These are phyloP conservation scores for Nicotiana noctiflora DNA, from an alignment of 257 asterid species.

Conservation along the genomic window DNA sequence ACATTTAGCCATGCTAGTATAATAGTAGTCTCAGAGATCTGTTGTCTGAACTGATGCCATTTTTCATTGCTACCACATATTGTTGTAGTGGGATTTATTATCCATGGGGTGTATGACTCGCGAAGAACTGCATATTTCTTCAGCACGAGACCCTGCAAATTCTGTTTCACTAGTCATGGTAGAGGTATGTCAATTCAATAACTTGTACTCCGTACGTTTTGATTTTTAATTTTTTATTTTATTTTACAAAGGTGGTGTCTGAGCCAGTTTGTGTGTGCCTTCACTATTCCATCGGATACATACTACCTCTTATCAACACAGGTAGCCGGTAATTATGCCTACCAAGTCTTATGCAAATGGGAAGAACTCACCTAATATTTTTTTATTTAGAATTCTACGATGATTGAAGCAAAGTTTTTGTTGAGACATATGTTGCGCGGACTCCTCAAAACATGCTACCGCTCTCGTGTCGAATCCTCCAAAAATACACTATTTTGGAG, in stretches of 20 bases:
- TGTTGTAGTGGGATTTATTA: conserved; percentile 52
- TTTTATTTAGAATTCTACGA: not conserved
- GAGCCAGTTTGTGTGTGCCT: not conserved
- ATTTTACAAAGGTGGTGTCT: not conserved
- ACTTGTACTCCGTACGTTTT: not conserved
- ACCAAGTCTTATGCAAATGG: not conserved
- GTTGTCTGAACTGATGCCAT: not conserved
- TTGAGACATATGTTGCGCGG: too few relatives aligned
- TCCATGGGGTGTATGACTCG: conserved; percentile 26
- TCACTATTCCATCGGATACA: not conserved
- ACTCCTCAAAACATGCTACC: too few relatives aligned
- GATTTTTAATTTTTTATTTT: not conserved
- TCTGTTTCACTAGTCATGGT: conserved; percentile 28
- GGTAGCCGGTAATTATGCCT: not conserved
- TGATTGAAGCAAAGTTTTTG: not conserved
- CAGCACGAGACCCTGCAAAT: conserved; percentile 33
- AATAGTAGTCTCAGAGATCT: not conserved
- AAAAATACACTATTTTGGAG: too few relatives aligned
- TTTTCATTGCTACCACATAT: not conserved
- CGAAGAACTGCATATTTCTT: conserved; percentile 27
- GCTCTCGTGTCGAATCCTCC: too few relatives aligned
- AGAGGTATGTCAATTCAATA: conserved; percentile 24
- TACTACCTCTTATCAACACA: not conserved
- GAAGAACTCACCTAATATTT: not conserved
- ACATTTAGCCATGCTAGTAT: not conserved